Evolutionary conservation across 441 rosid genomes (phyloP).

Genomic region (Aleurites moluccanus): DNA sequence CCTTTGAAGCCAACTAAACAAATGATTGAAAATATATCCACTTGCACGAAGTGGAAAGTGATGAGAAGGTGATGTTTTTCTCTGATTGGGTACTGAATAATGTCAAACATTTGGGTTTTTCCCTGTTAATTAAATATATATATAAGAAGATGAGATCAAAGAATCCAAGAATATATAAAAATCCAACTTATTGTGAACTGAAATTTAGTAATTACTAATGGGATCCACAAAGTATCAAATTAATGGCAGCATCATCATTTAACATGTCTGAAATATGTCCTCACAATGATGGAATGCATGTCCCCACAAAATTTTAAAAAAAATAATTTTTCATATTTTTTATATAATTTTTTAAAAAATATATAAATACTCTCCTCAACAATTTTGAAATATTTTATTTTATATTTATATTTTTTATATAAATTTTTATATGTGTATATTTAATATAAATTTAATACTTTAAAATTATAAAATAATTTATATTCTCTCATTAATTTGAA

Average conservation of each 20-base stretch:
- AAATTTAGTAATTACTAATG: not conserved
- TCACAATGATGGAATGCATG: not conserved
- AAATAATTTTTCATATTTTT: no score
- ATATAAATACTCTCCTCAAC: no score
- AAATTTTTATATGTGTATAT: no score
- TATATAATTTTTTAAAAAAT: no score
- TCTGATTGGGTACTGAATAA: constrained; percentile 4
- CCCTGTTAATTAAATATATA: not conserved
- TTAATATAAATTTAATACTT: no score
- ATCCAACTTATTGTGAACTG: no score
- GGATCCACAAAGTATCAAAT: not conserved
- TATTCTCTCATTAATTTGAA: no score
- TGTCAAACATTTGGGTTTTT: not conserved
- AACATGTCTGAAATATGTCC: not conserved
- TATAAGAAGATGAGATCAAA: not conserved
- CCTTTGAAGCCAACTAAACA: not conserved
- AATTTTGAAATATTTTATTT: no score
- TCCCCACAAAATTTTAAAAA: no score
- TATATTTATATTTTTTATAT: no score
- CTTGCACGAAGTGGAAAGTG: not conserved
- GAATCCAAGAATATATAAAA: not conserved
- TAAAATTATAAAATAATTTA: no score
- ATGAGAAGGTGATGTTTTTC: not conserved
- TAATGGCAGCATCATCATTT: not conserved
- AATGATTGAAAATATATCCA: not conserved